A percentile compares a stretch with the other conserved stretches of the same genome.
Conservation (phyloP, 2,329 filamentous ascomycete genomes). For the Monilinia aucupariae region DNA sequence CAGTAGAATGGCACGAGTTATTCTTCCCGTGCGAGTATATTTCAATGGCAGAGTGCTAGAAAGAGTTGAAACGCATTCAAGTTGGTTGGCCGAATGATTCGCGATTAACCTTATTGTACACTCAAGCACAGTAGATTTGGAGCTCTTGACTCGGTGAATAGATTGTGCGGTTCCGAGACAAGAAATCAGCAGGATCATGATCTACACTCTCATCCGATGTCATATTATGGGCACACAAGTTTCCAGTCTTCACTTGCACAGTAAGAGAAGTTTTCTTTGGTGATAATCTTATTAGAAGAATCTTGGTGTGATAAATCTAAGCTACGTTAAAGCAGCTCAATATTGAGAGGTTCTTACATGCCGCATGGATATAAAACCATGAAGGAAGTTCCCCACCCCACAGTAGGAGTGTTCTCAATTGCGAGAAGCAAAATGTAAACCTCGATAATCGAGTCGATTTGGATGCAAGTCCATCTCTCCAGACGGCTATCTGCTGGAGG, state of each 20-base stretch:
- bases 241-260: neutral
- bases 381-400: constrained; percentile 6
- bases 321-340: neutral
- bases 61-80: neutral
- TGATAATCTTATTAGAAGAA: neutral
- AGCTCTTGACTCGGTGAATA: constrained; percentile 10
- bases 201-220: neutral
- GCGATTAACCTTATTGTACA: neutral
- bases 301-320: constrained; percentile 7
- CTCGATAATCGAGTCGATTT: neutral
- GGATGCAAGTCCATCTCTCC: constrained; percentile 4
- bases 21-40: neutral
- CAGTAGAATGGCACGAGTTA: neutral
- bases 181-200: constrained; percentile 5
- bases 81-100: neutral
- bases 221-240: neutral
- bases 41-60: neutral
- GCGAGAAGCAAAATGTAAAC: neutral
- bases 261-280: neutral
- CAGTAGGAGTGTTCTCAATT: neutral
- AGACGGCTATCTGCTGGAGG: constrained; percentile 6
- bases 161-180: constrained; percentile 14
- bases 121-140: too few relatives aligned
- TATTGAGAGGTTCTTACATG: constrained; percentile 1
- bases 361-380: neutral